These are phyloP conservation scores for Colletotrichum cordylinicola DNA, from an alignment of 2,329 filamentous ascomycete species.

Conservation along the genomic window DNA sequence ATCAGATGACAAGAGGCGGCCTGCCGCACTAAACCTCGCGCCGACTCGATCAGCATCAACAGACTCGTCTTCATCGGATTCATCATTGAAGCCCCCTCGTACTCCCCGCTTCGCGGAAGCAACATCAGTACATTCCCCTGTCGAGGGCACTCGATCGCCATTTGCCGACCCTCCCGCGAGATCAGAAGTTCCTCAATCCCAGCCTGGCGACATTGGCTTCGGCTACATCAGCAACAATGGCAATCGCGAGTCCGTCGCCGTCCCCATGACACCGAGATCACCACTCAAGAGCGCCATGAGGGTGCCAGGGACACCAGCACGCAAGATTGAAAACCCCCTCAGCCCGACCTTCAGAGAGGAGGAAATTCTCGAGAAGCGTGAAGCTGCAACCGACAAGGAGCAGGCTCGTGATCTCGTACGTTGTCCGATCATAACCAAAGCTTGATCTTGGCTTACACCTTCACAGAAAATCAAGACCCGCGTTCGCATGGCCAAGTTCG, in stretches of 20 bases:
- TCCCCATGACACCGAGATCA: conserved; percentile 73
- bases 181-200: conserved; percentile 65
- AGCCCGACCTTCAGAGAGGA: conserved; percentile 94
- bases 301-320: conserved; percentile 81
- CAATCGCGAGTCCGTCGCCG: conserved; percentile 61
- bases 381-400: conserved; percentile 81
- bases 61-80: conserved; percentile 57
- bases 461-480: conserved; percentile 87
- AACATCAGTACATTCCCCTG: conserved; percentile 78
- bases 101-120: conserved; percentile 83
- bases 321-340: conserved; percentile 75
- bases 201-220: conserved; percentile 89
- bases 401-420: conserved; percentile 88
- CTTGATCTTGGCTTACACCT: conserved; percentile 27
- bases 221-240: conserved; percentile 73
- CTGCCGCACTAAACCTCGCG: conserved; percentile 59
- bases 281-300: conserved; percentile 91
- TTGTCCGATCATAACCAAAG: conserved; percentile 22
- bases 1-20: conserved; percentile 61
- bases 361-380: conserved; percentile 83
- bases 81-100: conserved; percentile 70
- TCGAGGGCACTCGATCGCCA: conserved; percentile 63
- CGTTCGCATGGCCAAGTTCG: conserved; percentile 91
- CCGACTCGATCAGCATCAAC: conserved; percentile 55
- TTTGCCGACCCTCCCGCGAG: conserved; percentile 66